Percentiles rank a stretch among this genome's conserved stretches.
Conservation (phyloP, 2,329 filamentous ascomycete species). For the Cladophialophora bantiana region DNA sequence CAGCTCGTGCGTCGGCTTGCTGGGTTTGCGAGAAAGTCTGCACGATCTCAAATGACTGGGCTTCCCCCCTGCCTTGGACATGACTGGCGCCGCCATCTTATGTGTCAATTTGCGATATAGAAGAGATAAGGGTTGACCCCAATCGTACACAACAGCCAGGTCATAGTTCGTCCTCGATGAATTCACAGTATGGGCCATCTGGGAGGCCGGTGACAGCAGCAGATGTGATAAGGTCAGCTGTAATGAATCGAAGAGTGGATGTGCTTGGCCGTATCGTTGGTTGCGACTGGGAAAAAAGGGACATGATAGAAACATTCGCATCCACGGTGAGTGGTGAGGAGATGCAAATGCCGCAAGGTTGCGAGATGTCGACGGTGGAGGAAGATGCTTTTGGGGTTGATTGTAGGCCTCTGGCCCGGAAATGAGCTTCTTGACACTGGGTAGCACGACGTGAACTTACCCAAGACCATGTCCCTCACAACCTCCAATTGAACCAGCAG, state of each 20-base stretch:
- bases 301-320: constrained; percentile 34
- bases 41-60: constrained; percentile 24
- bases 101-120: constrained; percentile 39
- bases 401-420: constrained; percentile 34
- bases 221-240: constrained; percentile 46
- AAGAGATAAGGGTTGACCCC: constrained; percentile 36
- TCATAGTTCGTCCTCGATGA: constrained; percentile 38
- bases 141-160: constrained; percentile 42
- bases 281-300: constrained; percentile 28
- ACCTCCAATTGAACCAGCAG: constrained; percentile 45
- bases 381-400: constrained; percentile 19
- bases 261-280: constrained; percentile 30
- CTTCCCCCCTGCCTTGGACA: constrained; percentile 17
- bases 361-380: constrained; percentile 29
- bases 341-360: constrained; percentile 38
- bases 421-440: neutral
- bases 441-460: constrained; percentile 24
- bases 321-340: constrained; percentile 34
- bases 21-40: neutral
- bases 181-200: constrained; percentile 26
- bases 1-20: constrained; percentile 36
- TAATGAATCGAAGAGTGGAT: constrained; percentile 39
- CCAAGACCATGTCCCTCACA: constrained; percentile 38
- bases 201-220: constrained; percentile 37
- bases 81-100: constrained; percentile 15